Evolutionary conservation across 441 rosid species (phyloP).

Genomic region (Eutrema salsugineum): DNA sequence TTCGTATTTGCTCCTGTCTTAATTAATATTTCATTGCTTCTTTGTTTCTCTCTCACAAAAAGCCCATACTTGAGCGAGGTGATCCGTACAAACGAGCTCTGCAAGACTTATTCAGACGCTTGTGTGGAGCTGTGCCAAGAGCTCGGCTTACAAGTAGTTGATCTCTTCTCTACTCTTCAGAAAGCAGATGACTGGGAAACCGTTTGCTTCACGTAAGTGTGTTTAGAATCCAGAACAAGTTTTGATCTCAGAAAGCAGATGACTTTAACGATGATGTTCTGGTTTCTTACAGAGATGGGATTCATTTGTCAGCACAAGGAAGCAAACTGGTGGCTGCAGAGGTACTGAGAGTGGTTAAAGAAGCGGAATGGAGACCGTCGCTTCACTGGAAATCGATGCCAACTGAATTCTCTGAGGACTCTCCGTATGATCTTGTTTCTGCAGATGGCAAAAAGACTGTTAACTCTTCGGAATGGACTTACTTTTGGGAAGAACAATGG

Average conservation of each 20-base stretch:
- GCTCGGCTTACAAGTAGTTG: conserved; percentile 61
- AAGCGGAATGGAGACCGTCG: conserved; percentile 84
- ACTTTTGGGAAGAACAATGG: conserved; percentile 75
- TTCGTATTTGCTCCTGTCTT: background rate
- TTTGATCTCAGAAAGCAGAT: too few species aligned
- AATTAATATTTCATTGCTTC: background rate
- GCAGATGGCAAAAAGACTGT: conserved; percentile 73
- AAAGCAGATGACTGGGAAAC: conserved; percentile 57
- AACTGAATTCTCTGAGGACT: conserved; percentile 75
- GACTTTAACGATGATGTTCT: background rate
- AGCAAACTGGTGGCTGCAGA: conserved; percentile 81
- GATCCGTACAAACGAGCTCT: conserved; percentile 74
- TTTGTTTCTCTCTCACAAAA: background rate
- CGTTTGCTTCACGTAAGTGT: conserved; percentile 75
- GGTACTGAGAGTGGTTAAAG: conserved; percentile 69
- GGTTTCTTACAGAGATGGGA: conserved; percentile 57
- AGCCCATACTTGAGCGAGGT: conserved; percentile 62
- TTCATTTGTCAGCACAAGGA: conserved; percentile 86
- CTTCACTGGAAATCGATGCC: conserved; percentile 90
- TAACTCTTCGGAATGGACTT: conserved; percentile 85
- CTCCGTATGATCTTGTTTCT: conserved; percentile 71
- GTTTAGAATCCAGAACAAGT: background rate
- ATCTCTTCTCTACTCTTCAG: conserved; percentile 74
- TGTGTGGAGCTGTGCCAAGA: conserved; percentile 76
- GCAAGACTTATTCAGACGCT: conserved; percentile 73